Percentiles rank a stretch among this genome's conserved stretches.
Evolutionary conservation across 129 eudicot species (phyloP).

Genomic region (Flaveria trinervia): DNA sequence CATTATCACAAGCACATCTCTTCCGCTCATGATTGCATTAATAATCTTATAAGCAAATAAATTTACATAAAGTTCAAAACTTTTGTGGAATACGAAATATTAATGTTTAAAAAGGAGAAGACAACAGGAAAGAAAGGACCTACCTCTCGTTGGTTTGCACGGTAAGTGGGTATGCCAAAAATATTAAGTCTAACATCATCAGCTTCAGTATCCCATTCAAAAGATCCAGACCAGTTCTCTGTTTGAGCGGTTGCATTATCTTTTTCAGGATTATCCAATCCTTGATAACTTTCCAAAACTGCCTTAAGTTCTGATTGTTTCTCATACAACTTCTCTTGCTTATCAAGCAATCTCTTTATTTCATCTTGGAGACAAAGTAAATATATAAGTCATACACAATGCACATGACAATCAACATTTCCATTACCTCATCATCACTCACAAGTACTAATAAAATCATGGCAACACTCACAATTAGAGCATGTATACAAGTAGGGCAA

Average conservation of each 20-base stretch:
- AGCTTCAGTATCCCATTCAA: constrained; percentile 83
- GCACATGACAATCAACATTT: background rate
- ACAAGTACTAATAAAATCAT: background rate
- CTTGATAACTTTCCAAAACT: constrained; percentile 59
- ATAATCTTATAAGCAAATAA: constrained; percentile 55
- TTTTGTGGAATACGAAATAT: background rate
- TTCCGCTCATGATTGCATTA: constrained; percentile 89
- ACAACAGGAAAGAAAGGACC: constrained; percentile 11
- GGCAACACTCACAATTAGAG: constrained; percentile 10
- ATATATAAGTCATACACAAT: background rate
- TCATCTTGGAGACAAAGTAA: constrained; percentile 53
- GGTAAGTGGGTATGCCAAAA: constrained; percentile 82
- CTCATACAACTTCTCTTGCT: constrained; percentile 75
- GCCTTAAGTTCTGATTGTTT: constrained; percentile 87
- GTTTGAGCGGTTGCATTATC: constrained; percentile 46
- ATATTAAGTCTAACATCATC: constrained; percentile 79
- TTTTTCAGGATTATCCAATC: constrained; percentile 34
- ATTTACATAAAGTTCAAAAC: background rate
- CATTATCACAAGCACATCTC: constrained; percentile 96
- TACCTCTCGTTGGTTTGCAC: constrained; percentile 96
- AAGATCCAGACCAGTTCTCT: constrained; percentile 83
- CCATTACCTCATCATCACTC: background rate
- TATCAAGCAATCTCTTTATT: constrained; percentile 71
- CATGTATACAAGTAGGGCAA: background rate
- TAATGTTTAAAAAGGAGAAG: background rate